Evolutionary conservation across 2,329 filamentous ascomycete species (phyloP), one percentile per base, ranked within the genome.

Genomic region (Penicillium sp.): DNA sequence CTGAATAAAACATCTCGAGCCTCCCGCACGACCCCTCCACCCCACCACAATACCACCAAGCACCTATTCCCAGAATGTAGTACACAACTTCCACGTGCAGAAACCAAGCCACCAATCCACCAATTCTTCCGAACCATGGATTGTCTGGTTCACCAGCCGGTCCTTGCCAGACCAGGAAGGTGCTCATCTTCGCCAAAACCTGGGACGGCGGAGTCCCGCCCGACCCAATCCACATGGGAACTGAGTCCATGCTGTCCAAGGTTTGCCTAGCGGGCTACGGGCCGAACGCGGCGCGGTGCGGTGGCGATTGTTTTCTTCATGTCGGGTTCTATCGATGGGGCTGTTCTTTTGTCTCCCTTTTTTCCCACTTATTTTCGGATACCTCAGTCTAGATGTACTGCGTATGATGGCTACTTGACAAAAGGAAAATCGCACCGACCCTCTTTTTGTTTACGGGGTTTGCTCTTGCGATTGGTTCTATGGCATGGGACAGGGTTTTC

Each of bases 191-290:
- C n/a, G 16, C 37, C 41, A 38, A 49, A 49, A 14, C 40, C 40
- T 39, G 45, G 46, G 39, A 40, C 16, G 41, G 49, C 51, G 50
- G 52, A 57, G 52, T 52, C 42, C 47, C 46, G 37, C 39, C 45
- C 49, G 46, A 37, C 37, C 40, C 26, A 44, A 37, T 37, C 35
- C 35, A 23, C 35, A 16, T 32, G n/a, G 31, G 18, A 34, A 34
- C 18, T 9, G 31, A 11, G 31, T 34, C 31, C 31, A 34, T 18
- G 31, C 14, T 20, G 18, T 29, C 53, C 53, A 53, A 55, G 48
- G 53, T 53, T 59, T 40, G 47, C 41, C 51, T 56, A 58, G 52
- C 57, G 57, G 57, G 52, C 56, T 48, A 58, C 57, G 57, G 57
- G 57, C 57, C 57, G 57, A 57, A 57, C 41, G 55, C 48, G 46